A percentile compares a stretch with the other conserved stretches of the same genome.
Evolutionary conservation across 495 filamentous ascomycete genomes (phyloP).

Genomic region (Penicillium cataractarum): DNA sequence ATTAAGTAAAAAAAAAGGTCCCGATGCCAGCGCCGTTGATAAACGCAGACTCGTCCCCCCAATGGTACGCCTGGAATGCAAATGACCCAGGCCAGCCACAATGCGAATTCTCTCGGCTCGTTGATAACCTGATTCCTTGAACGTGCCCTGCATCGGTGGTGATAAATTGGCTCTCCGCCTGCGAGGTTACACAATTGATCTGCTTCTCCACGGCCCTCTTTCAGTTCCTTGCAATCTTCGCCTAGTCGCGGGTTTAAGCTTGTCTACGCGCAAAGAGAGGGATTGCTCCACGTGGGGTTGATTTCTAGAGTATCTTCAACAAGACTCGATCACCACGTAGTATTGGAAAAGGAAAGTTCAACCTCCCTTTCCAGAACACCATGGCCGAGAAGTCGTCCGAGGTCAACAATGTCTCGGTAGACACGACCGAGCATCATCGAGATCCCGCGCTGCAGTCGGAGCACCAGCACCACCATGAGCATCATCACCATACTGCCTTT

Average conservation of each 20-base stretch:
- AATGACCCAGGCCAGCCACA: conserved; percentile 17
- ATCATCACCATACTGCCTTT: conserved; percentile 52
- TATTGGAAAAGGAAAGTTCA: background rate
- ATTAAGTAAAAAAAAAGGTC: background rate
- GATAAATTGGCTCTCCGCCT: background rate
- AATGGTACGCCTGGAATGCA: conserved; percentile 15
- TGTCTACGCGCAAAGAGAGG: background rate
- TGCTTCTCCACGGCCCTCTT: background rate
- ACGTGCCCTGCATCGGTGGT: background rate
- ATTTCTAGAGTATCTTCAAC: conserved; percentile 1
- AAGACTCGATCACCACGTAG: conserved; percentile 5
- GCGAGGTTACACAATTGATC: background rate
- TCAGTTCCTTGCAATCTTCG: background rate
- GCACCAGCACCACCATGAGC: conserved; percentile 53
- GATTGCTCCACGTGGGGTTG: background rate
- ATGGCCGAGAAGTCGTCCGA: conserved; percentile 8
- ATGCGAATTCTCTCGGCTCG: conserved; percentile 1
- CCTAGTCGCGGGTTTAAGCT: background rate
- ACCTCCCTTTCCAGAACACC: background rate
- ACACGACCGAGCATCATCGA: conserved; percentile 2
- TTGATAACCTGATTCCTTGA: conserved; percentile 10
- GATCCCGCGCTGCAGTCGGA: conserved; percentile 27
- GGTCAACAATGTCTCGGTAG: background rate
- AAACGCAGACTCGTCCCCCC: conserved; percentile 9
- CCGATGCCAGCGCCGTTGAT: conserved; percentile 7